phyloP scores from a whole-genome alignment of 805 yeast species.

The Limtongia smithiae region DNA sequence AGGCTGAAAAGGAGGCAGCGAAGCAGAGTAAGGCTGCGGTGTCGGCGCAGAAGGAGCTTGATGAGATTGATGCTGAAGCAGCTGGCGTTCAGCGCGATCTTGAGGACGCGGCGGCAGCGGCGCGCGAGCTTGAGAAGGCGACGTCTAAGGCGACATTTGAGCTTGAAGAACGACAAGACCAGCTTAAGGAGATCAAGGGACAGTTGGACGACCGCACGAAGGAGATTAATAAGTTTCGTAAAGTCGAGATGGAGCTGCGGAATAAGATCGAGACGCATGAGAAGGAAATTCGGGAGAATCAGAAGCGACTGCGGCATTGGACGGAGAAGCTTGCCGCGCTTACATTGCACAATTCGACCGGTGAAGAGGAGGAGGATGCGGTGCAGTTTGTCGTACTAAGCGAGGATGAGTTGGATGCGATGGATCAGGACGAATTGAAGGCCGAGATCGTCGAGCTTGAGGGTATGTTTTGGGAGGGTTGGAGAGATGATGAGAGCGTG shows the following conservation, averaged over 20 bases:
- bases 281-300: slow-evolving; percentile 42
- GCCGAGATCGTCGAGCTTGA: slow-evolving; percentile 55
- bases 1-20: slow-evolving; percentile 59
- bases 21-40: slow-evolving; percentile 50
- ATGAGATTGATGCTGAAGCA: slow-evolving; percentile 38
- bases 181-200: slow-evolving; percentile 39
- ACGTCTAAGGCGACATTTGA: slow-evolving; percentile 24
- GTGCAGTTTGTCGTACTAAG: slow-evolving; percentile 44
- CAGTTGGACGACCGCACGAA: slow-evolving; percentile 42
- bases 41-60: slow-evolving; percentile 49
- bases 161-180: slow-evolving; percentile 32
- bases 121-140: slow-evolving; percentile 30
- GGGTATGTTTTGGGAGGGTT: neutral
- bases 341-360: slow-evolving; percentile 54
- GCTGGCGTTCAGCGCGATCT: slow-evolving; percentile 36
- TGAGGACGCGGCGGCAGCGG: slow-evolving; percentile 40
- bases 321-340: slow-evolving; percentile 38
- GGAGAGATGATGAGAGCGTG: neutral
- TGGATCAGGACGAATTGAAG: slow-evolving; percentile 50
- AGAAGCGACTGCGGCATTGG: slow-evolving; percentile 38
- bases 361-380: slow-evolving; percentile 14
- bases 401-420: slow-evolving; percentile 48
- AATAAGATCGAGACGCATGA: slow-evolving; percentile 60
- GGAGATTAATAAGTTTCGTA: slow-evolving; percentile 54
- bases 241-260: slow-evolving; percentile 62